Base-by-base conservation (phyloP, 371 early-diverging fungal species). In the Neoconidiobolus thromboides region DNA sequence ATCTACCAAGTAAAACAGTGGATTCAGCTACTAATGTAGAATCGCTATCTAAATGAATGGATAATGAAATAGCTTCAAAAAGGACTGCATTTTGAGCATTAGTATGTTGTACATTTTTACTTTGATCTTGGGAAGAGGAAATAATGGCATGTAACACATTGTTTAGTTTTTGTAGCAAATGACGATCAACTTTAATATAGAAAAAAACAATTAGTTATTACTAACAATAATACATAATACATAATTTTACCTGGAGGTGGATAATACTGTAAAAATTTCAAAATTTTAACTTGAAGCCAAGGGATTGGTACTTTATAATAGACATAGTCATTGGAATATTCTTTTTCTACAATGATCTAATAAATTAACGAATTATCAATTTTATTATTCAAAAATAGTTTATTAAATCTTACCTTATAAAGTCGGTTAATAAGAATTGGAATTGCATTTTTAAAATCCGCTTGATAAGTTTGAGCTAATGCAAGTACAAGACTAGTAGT, bases 291-390 rank as follows among this genome's bases (percentile, higher is more conserved):
- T 69, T 95, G 95, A 44, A 97, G 77, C 98, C 98, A 97, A 52
- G 98, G 98, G 43, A 83, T 86, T 0, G 96, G 93, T 43, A 96
- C 91, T 67, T 90, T 91, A 74, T 97, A 96, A 74, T 97, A 97
- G 26, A 90, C 76, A 67, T 95, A 90, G 63, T 94, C 93, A 9
- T 77, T 58, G 2, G 83, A 73, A 67, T 78, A 91, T 50, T 91
- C 91, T 55, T 81, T 76, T 39, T 91, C 88, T 37, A 91, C 71
- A n/a, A 93, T 74, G 64, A 96, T 77, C 86, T 87, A 69, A 14
- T 43, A 43, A n/a, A 14, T 0, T 57, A n/a, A 2, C 26, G 26
- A 26, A 26, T 26, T 26, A 26, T 26, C 26, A 26, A 10, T 26
- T 15, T 26, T 15, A 48, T 54, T 4, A 43, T 41, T 53, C 61